Conservation (phyloP, 2,329 filamentous ascomycete species). For the Beauveria sp. region DNA sequence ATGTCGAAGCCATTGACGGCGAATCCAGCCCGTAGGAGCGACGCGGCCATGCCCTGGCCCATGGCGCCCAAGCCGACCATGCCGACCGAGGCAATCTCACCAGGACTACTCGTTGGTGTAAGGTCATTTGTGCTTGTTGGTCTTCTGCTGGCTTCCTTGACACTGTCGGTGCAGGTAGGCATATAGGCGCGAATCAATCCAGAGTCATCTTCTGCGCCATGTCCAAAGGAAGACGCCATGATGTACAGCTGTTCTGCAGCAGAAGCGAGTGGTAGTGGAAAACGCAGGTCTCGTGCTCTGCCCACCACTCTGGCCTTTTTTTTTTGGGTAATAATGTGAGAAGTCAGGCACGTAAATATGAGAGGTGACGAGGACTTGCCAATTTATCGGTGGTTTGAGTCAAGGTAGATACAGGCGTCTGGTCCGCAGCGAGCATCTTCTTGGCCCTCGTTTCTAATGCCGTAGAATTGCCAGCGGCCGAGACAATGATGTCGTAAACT, state of each 20-base stretch:
- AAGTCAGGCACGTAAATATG: background rate
- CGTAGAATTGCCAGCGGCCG: conserved; percentile 33
- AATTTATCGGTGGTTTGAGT: conserved; percentile 29
- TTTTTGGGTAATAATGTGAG: background rate
- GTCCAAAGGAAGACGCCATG: conserved; percentile 19
- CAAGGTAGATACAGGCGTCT: conserved; percentile 28
- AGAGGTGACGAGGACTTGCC: conserved; percentile 16
- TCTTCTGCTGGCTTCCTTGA: conserved; percentile 14
- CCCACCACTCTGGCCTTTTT: conserved; percentile 18
- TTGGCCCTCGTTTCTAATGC: conserved; percentile 51
- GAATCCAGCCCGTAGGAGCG: conserved; percentile 25
- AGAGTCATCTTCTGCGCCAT: conserved; percentile 22
- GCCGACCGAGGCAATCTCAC: conserved; percentile 23
- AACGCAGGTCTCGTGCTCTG: conserved; percentile 21
- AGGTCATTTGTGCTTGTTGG: conserved; percentile 7
- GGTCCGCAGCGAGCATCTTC: conserved; percentile 44
- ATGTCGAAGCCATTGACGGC: conserved; percentile 28
- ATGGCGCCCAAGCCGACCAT: conserved; percentile 31
- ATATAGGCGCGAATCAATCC: conserved; percentile 22
- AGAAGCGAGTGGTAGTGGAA: conserved; percentile 28
- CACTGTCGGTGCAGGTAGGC: conserved; percentile 12
- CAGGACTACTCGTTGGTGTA: conserved; percentile 16
- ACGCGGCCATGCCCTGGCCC: conserved; percentile 30
- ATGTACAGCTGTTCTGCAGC: conserved; percentile 26
- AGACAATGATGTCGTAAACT: conserved; percentile 23